Evolutionary conservation across 2,329 filamentous ascomycete species (phyloP).

Genomic region (Amesomyces nigricolor): DNA sequence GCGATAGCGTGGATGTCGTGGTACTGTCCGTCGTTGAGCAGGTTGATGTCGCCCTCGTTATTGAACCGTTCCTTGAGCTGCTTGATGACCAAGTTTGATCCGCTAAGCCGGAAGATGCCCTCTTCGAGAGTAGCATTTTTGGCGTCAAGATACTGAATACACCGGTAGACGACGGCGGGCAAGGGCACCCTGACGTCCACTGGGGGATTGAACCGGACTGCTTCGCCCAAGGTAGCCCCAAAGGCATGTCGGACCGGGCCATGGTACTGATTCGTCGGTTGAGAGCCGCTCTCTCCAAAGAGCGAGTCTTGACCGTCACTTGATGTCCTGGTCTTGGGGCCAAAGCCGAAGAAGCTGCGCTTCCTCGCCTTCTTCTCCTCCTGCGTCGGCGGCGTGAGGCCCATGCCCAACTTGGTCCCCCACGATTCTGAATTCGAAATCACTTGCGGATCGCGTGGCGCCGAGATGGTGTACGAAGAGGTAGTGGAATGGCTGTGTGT

Average conservation of each 20-base stretch:
- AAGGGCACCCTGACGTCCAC: conserved; percentile 67
- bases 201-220: conserved; percentile 74
- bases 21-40: conserved; percentile 75
- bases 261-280: conserved; percentile 39
- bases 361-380: conserved; percentile 81
- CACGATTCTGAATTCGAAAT: conserved; percentile 80
- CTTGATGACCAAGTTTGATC: conserved; percentile 94
- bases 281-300: conserved; percentile 43
- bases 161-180: conserved; percentile 90
- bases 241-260: conserved; percentile 68
- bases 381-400: conserved; percentile 39
- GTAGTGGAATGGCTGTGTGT: conserved; percentile 35
- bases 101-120: conserved; percentile 92
- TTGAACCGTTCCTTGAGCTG: conserved; percentile 90
- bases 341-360: conserved; percentile 67
- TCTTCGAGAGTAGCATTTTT: conserved; percentile 82
- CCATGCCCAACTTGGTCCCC: conserved; percentile 67
- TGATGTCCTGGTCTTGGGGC: conserved; percentile 53
- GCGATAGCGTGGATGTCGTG: conserved; percentile 96
- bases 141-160: conserved; percentile 82
- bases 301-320: conserved; percentile 54
- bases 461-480: conserved; percentile 62
- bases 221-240: conserved; percentile 77
- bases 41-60: conserved; percentile 81
- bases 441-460: conserved; percentile 73